phyloP scores from a whole-genome alignment of 352 stramenopile species.

The Globisporangium viniferum region DNA sequence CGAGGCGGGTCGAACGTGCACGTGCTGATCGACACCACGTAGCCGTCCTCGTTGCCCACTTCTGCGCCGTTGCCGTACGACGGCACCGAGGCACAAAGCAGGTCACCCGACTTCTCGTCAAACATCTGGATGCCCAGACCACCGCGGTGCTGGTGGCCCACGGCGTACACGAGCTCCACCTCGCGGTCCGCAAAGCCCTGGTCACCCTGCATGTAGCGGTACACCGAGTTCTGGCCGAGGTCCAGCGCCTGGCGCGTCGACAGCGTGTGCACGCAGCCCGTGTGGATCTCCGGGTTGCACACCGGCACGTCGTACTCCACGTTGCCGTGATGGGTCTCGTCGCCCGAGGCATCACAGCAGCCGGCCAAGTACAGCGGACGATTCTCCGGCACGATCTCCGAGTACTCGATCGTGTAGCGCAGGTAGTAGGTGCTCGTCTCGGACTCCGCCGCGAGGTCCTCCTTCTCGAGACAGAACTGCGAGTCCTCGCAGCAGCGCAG shows the following conservation, averaged over 20 bases:
- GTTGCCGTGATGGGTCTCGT: slow-evolving; percentile 59
- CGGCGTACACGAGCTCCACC: slow-evolving; percentile 76
- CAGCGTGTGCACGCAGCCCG: slow-evolving; percentile 76
- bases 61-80: slow-evolving; percentile 57
- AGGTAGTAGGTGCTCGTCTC: slow-evolving; percentile 56
- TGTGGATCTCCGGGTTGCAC: slow-evolving; percentile 61
- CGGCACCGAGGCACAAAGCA: slow-evolving; percentile 64
- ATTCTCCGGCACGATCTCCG: slow-evolving; percentile 48
- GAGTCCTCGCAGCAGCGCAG: slow-evolving; percentile 73
- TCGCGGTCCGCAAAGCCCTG: slow-evolving; percentile 36
- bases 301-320: slow-evolving; percentile 76
- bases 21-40: slow-evolving; percentile 68
- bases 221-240: slow-evolving; percentile 26
- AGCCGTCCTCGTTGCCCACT: slow-evolving; percentile 67
- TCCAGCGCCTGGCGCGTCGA: slow-evolving; percentile 64
- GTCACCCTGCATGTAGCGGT: slow-evolving; percentile 17
- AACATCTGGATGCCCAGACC: slow-evolving; percentile 73
- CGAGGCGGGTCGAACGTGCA: slow-evolving; percentile 73
- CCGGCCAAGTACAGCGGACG: slow-evolving; percentile 61
- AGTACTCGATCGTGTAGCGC: slow-evolving; percentile 78
- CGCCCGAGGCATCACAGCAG: slow-evolving; percentile 70
- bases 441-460: slow-evolving; percentile 31
- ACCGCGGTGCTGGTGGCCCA: slow-evolving; percentile 75
- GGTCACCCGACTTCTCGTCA: slow-evolving; percentile 59
- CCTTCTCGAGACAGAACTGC: slow-evolving; percentile 65